Base-by-base conservation (phyloP, 225 moss, liverwort and hornwort species). In the Rhytidiadelphus loreus region DNA sequence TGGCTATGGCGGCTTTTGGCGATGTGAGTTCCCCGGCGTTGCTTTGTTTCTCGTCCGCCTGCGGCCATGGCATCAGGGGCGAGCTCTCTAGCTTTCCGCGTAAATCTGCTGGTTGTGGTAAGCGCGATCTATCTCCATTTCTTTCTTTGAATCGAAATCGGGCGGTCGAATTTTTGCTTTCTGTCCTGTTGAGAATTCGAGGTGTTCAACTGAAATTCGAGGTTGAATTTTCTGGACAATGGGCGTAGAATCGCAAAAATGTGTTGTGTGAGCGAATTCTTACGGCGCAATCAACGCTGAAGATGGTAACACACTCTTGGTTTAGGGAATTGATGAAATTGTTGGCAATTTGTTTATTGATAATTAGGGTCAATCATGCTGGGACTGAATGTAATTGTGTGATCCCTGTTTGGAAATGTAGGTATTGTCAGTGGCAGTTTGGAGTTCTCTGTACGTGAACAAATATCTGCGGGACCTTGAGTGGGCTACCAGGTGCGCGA, bases 401-500 rank as follows among this genome's bases (percentile, higher is more conserved):
- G 70, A 77, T 85, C 30, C 46, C 26, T 90, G 71, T 61, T 63
- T 68, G 76, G 29, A 80, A 88, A 73, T 86, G 55, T 89, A 93
- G 91, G 83, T 85, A 44, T 73, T 89, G 30, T 91, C 91, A 43
- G 83, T 93, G 55, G 87, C 50, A 70, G 78, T 90, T 58, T 93
- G 93, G 93, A 87, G 82, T 72, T 85, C 88, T 78, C 77, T 90
- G 35, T 90, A 82, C 53, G 85, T 90, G 87, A 85, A 86, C 88
- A 91, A 91, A 46, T 59, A 57, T 81, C 79, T 91, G 60, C 68
- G 72, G 77, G 91, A 90, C 65, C 90, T 93, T 70, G 93, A 93
- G 32, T 88, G 62, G 53, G 87, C 89, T 22, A 81, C 53, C 65
- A 89, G 91, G 89, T 92, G 73, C n/a, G 50, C 61, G 37, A n/a